Conservation (phyloP, 257 asterid genomes). For the Penstemon barbatus region DNA sequence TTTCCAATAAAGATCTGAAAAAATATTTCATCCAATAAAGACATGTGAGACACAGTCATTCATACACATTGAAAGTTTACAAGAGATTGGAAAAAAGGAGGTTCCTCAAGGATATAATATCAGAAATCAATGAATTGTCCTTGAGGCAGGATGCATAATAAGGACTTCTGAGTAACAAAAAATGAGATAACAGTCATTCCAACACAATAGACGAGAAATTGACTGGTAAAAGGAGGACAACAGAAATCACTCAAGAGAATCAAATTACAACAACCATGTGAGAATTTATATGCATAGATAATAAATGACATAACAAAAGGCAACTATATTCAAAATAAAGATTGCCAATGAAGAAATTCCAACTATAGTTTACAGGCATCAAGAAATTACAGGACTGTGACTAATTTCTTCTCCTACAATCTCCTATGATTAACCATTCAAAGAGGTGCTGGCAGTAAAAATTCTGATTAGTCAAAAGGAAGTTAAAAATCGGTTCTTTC, state of each 20-base stretch:
- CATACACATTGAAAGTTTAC: neutral
- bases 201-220: no score
- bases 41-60: constrained; percentile 19
- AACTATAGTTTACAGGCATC: neutral
- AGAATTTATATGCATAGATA: constrained; percentile 4
- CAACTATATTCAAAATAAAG: neutral
- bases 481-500: no score
- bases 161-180: neutral
- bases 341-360: neutral
- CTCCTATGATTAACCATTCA: no score
- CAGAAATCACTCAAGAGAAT: constrained; percentile 7
- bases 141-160: constrained; percentile 11
- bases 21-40: constrained; percentile 28
- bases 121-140: constrained; percentile 11
- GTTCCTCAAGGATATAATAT: constrained; percentile 19
- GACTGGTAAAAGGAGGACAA: constrained; percentile 13
- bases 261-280: neutral
- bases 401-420: constrained; percentile 7
- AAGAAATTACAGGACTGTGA: neutral
- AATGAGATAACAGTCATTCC: neutral
- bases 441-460: no score
- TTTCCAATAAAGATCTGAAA: constrained; percentile 86
- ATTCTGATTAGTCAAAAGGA: no score
- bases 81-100: constrained; percentile 14
- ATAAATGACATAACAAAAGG: constrained; percentile 9